Percentiles rank a stretch among this genome's conserved stretches.
These are phyloP conservation scores for Didymella lethalis DNA, from an alignment of 2,329 filamentous ascomycete genomes.

Conservation along the genomic window DNA sequence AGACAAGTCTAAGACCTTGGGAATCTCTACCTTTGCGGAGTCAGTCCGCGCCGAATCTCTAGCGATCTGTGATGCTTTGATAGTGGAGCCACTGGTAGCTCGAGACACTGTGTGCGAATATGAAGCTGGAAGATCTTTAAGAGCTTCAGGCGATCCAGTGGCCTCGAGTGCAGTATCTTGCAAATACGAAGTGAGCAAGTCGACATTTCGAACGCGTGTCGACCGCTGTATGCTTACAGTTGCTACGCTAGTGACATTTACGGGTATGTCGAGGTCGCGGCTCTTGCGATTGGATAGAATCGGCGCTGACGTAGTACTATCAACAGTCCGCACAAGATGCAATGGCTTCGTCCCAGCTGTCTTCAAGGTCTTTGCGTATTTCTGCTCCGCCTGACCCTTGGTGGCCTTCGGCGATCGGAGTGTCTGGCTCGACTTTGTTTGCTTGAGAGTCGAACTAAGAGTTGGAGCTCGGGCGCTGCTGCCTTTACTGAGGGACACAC, in stretches of 20 bases:
- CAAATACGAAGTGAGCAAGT: neutral
- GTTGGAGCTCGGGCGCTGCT: conserved; percentile 20
- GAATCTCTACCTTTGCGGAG: conserved; percentile 27
- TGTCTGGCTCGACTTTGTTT: conserved; percentile 25
- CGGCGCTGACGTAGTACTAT: conserved; percentile 32
- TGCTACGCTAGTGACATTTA: neutral
- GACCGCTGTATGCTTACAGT: neutral
- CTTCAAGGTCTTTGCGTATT: neutral
- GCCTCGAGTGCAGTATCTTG: neutral
- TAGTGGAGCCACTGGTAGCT: conserved; percentile 28
- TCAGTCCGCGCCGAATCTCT: conserved; percentile 22
- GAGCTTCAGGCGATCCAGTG: neutral
- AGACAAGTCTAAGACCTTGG: conserved; percentile 20
- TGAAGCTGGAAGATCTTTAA: neutral
- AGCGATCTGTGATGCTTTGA: conserved; percentile 20
- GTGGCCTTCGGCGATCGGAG: neutral
- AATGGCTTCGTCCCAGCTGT: conserved; percentile 2
- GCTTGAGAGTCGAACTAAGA: conserved; percentile 28
- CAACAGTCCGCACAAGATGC: conserved; percentile 35
- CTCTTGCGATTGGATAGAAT: conserved; percentile 13
- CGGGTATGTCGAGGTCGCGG: neutral
- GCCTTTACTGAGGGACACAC: conserved; percentile 12
- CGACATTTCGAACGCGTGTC: neutral
- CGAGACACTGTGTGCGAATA: conserved; percentile 4
- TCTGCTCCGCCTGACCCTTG: neutral